Evolutionary conservation across 1,139 yeast species (phyloP).

Genomic region (Yamadazyma siamensis): DNA sequence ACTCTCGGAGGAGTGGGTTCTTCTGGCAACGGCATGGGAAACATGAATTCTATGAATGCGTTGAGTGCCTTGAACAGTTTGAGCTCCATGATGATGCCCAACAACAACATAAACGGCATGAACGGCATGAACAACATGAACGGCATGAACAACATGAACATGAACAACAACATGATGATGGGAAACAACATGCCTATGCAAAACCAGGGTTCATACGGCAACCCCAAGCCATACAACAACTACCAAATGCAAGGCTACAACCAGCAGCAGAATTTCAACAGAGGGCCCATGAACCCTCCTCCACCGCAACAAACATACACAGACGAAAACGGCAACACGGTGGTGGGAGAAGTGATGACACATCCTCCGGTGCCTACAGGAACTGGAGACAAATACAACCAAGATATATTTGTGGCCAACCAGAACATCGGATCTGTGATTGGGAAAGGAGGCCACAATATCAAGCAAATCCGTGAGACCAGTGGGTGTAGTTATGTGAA

Average conservation of each 20-base stretch:
- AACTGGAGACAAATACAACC: constrained; percentile 49
- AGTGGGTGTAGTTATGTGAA: constrained; percentile 74
- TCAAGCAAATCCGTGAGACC: constrained; percentile 72
- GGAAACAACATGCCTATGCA: constrained; percentile 7
- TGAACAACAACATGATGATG: constrained; percentile 14
- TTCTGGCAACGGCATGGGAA: constrained; percentile 4
- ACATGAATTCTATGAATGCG: constrained; percentile 12
- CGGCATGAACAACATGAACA: neutral
- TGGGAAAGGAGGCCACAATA: constrained; percentile 83
- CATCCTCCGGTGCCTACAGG: constrained; percentile 38
- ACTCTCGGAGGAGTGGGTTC: constrained; percentile 8
- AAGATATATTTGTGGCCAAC: constrained; percentile 74
- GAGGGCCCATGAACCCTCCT: constrained; percentile 13
- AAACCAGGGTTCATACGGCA: constrained; percentile 14
- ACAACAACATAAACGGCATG: constrained; percentile 5
- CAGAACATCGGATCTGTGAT: constrained; percentile 79
- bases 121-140: neutral
- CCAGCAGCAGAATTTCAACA: constrained; percentile 25
- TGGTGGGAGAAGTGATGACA: constrained; percentile 45
- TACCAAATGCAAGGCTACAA: constrained; percentile 44
- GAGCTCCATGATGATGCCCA: constrained; percentile 15
- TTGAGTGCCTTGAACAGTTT: constrained; percentile 15
- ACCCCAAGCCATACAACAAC: constrained; percentile 22
- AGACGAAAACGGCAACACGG: constrained; percentile 46
- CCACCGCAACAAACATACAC: constrained; percentile 35